Evolutionary conservation across 1,284 basidiomycete species (phyloP).

Genomic region (Pseudozyma hubeiensis): DNA sequence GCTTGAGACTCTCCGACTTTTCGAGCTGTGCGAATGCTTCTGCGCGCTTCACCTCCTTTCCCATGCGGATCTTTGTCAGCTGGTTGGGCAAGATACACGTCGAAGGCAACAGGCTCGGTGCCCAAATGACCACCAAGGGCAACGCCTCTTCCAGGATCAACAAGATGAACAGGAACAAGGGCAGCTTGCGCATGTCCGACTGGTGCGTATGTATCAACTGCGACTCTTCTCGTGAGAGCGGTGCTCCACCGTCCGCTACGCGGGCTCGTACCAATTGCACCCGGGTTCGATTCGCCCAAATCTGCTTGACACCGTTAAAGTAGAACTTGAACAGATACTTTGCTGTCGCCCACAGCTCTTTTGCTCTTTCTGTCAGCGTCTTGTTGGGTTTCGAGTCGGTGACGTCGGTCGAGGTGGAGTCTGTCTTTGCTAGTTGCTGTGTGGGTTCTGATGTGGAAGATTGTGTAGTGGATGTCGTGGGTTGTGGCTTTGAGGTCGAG

Average conservation of each 20-base stretch:
- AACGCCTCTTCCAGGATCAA: slow-evolving; percentile 83
- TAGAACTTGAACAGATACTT: slow-evolving; percentile 67
- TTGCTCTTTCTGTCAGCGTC: slow-evolving; percentile 35
- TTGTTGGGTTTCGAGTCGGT: slow-evolving; percentile 24
- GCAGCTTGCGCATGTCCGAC: slow-evolving; percentile 73
- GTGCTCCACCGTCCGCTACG: slow-evolving; percentile 32
- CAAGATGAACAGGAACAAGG: slow-evolving; percentile 82
- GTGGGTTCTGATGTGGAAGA: slow-evolving; percentile 9
- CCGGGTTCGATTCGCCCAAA: slow-evolving; percentile 58
- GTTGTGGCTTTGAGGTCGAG: slow-evolving; percentile 4
- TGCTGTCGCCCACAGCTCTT: slow-evolving; percentile 57
- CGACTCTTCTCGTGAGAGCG: slow-evolving; percentile 51
- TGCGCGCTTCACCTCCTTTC: slow-evolving; percentile 56
- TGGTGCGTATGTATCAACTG: slow-evolving; percentile 56
- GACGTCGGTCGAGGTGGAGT: slow-evolving; percentile 6
- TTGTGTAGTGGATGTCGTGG: slow-evolving; percentile 1
- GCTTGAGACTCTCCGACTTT: slow-evolving; percentile 24
- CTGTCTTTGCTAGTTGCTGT: slow-evolving; percentile 10
- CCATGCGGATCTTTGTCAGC: slow-evolving; percentile 70
- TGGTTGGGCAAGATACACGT: slow-evolving; percentile 88
- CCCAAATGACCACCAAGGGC: slow-evolving; percentile 85
- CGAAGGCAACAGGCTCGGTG: slow-evolving; percentile 84
- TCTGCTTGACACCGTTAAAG: slow-evolving; percentile 66
- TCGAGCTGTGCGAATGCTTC: slow-evolving; percentile 33
- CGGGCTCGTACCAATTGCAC: slow-evolving; percentile 46